A percentile compares a stretch with the other conserved stretches of the same genome.
These are phyloP conservation scores for Cucurbitaria berberidis DNA, from an alignment of 2,329 filamentous ascomycete genomes.

Conservation along the genomic window DNA sequence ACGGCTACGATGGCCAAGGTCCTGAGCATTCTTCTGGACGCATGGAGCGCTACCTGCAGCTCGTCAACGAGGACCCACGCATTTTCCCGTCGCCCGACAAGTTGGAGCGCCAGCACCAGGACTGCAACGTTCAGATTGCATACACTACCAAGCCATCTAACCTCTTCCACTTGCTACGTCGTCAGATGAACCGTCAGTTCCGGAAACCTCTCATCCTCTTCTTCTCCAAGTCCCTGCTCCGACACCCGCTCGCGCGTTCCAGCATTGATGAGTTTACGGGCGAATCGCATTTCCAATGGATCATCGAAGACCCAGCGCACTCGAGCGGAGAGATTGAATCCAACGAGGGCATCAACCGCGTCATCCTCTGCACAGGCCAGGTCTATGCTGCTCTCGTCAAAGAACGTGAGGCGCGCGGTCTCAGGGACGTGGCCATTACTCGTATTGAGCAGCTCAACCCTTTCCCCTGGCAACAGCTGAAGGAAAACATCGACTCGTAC, in stretches of 20 bases:
- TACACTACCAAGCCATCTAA: constrained; percentile 98
- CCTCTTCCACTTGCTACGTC: constrained; percentile 92
- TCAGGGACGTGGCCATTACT: constrained; percentile 91
- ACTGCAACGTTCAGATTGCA: constrained; percentile 98
- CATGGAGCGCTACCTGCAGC: constrained; percentile 95
- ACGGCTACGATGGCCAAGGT: constrained; percentile 97
- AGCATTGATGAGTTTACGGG: constrained; percentile 88
- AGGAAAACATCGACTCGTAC: constrained; percentile 96
- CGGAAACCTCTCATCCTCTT: constrained; percentile 97
- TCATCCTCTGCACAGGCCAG: constrained; percentile 93
- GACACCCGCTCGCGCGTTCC: constrained; percentile 90
- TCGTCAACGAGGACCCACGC: constrained; percentile 96
- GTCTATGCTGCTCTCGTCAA: constrained; percentile 91
- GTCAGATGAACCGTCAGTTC: constrained; percentile 99
- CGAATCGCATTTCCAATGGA: constrained; percentile 94
- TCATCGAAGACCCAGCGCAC: constrained; percentile 90
- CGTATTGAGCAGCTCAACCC: constrained; percentile 97
- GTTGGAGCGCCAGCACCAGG: constrained; percentile 95
- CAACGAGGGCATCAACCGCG: constrained; percentile 87
- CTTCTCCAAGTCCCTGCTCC: constrained; percentile 97
- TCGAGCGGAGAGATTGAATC: constrained; percentile 74
- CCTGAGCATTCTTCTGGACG: constrained; percentile 97
- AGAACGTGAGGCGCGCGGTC: constrained; percentile 83
- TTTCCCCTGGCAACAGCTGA: constrained; percentile 97
- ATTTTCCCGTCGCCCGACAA: constrained; percentile 88